A percentile compares a stretch with the other conserved stretches of the same genome.
phyloP scores from a whole-genome alignment of 768 basidiomycete species.

The Gautieria morchelliformis region DNA sequence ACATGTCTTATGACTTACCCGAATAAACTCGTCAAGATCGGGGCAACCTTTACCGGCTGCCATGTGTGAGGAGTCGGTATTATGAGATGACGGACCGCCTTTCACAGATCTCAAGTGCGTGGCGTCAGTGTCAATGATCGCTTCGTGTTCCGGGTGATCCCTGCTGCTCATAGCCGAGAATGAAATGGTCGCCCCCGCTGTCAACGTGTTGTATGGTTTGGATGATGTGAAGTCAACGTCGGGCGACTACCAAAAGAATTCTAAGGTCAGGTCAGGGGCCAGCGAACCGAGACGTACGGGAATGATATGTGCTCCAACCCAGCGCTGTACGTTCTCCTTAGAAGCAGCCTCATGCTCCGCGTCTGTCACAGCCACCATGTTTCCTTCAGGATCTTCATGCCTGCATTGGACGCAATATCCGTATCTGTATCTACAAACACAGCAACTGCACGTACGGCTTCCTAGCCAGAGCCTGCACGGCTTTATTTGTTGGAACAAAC shows the following conservation, averaged over 20 bases:
- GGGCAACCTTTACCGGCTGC: not conserved
- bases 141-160: not conserved
- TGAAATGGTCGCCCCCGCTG: constrained; percentile 46
- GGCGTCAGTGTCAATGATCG: not conserved
- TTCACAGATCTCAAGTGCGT: not conserved
- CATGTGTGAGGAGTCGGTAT: not conserved
- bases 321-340: constrained; percentile 61
- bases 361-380: constrained; percentile 47
- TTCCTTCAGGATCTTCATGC: constrained; percentile 16
- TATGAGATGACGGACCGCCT: not conserved
- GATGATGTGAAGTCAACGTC: constrained; percentile 15
- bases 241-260: not conserved
- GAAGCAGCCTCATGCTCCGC: constrained; percentile 52
- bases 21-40: not conserved
- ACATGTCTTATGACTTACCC: not conserved
- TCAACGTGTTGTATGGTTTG: constrained; percentile 45
- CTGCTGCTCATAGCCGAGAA: constrained; percentile 27
- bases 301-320: constrained; percentile 78
- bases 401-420: constrained; percentile 5
- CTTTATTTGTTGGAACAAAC: constrained; percentile 81
- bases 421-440: not conserved
- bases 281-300: constrained; percentile 40
- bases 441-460: constrained; percentile 61
- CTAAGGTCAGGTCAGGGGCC: constrained; percentile 5
- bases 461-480: constrained; percentile 66